Conservation (phyloP, 1,284 basidiomycete genomes). For the Leccinum laetum region DNA sequence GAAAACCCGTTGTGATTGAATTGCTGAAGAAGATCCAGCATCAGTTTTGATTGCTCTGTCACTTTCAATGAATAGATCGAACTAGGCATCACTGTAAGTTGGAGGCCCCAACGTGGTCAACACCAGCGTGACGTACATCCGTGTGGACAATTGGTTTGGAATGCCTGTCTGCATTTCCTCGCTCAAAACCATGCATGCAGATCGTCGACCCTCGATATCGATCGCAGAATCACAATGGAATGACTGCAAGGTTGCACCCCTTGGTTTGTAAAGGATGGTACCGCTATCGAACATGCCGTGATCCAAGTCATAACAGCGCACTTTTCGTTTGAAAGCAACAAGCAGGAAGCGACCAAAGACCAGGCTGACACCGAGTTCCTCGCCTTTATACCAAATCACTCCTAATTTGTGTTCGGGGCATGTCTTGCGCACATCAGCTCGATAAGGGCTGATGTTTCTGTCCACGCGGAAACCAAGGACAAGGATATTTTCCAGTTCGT, state of each 20-base stretch:
- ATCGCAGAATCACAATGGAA: slow-evolving; percentile 16
- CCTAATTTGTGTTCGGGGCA: background rate
- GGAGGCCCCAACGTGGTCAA: background rate
- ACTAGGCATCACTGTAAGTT: slow-evolving; percentile 6
- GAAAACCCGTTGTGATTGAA: slow-evolving; percentile 1
- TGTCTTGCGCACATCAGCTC: background rate
- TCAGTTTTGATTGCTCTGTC: background rate
- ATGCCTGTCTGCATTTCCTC: background rate
- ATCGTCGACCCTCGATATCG: slow-evolving; percentile 17
- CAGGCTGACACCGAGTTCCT: background rate
- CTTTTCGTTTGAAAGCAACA: slow-evolving; percentile 11
- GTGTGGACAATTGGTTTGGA: background rate
- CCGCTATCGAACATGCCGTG: slow-evolving; percentile 11
- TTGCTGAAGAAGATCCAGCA: slow-evolving; percentile 14
- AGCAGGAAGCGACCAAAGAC: slow-evolving; percentile 22
- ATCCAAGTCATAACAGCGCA: slow-evolving; percentile 20
- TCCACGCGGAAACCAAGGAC: slow-evolving; percentile 11
- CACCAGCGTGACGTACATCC: slow-evolving; percentile 4
- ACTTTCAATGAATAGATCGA: slow-evolving; percentile 14
- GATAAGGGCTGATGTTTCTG: slow-evolving; percentile 3
- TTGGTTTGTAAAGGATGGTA: slow-evolving; percentile 13
- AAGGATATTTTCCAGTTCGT: slow-evolving; percentile 16
- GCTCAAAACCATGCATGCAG: slow-evolving; percentile 19
- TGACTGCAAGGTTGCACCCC: slow-evolving; percentile 2
- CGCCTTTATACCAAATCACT: slow-evolving; percentile 15